Conservation (phyloP, 2,329 filamentous ascomycete genomes). For the Pestalotiopsis fici region DNA sequence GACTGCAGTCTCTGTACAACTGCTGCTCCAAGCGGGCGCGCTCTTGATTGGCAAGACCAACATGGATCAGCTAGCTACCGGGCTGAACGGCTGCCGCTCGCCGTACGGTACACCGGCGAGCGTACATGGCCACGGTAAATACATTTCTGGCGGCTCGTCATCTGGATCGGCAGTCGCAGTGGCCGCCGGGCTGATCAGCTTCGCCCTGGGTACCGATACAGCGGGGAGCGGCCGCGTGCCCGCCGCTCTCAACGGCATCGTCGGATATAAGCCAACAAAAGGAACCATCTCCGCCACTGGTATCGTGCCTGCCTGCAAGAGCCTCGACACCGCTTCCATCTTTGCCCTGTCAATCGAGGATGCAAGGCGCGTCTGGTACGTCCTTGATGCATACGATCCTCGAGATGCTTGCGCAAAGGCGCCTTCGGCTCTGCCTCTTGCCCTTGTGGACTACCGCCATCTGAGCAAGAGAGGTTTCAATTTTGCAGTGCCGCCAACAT, state of each 20-base stretch:
- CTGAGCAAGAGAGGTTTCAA: neutral
- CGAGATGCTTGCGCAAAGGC: neutral
- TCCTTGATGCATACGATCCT: conserved; percentile 29
- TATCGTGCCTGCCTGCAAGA: conserved; percentile 53
- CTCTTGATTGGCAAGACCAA: conserved; percentile 59
- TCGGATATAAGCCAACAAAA: conserved; percentile 53
- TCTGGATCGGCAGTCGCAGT: conserved; percentile 49
- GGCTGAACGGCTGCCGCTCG: conserved; percentile 58
- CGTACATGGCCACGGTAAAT: conserved; percentile 21
- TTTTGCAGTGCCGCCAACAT: neutral
- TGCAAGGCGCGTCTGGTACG: conserved; percentile 48
- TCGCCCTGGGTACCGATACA: conserved; percentile 59
- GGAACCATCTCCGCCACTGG: conserved; percentile 49
- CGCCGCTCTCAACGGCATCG: conserved; percentile 52
- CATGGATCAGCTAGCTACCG: conserved; percentile 64
- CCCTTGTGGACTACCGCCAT: neutral
- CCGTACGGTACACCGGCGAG: conserved; percentile 53
- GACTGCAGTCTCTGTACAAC: conserved; percentile 46
- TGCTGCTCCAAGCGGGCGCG: conserved; percentile 50
- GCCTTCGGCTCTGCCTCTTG: neutral
- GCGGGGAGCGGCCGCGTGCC: conserved; percentile 56
- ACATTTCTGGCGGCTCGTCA: conserved; percentile 18
- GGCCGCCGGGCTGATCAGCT: conserved; percentile 51
- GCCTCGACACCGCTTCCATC: conserved; percentile 54
- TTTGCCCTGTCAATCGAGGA: conserved; percentile 48